These are phyloP conservation scores for Yarrowia sp. DNA, from an alignment of 805 yeast genomes.

Conservation along the genomic window DNA sequence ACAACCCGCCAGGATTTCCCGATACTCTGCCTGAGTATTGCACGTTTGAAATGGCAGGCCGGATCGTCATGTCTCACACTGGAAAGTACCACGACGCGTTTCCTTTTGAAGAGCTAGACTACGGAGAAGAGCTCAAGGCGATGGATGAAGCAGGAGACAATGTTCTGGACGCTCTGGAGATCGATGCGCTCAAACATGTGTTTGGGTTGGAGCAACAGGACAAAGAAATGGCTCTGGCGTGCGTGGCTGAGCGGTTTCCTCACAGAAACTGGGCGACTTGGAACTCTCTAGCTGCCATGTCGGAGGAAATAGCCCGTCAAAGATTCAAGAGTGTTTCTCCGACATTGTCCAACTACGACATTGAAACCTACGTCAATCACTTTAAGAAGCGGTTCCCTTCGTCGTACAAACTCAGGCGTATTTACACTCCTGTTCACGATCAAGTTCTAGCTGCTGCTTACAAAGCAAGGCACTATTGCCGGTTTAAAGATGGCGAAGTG, in stretches of 20 bases:
- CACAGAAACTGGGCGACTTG: not conserved
- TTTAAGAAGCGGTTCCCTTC: not conserved
- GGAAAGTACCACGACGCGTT: not conserved
- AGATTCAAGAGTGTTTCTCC: not conserved
- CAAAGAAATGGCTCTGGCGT: not conserved
- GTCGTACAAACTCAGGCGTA: not conserved
- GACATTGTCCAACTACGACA: no score
- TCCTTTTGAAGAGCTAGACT: not conserved
- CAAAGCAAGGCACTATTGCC: not conserved
- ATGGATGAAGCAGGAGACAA: constrained; percentile 1
- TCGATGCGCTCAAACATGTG: not conserved
- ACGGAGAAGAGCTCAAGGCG: not conserved
- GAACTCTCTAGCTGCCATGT: not conserved
- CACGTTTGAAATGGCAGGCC: constrained; percentile 7
- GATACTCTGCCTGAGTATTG: not conserved
- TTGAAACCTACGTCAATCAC: not conserved
- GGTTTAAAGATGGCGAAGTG: not conserved
- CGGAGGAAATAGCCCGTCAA: not conserved
- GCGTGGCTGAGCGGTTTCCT: not conserved
- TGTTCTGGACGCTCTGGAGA: constrained; percentile 1
- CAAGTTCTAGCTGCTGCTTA: not conserved
- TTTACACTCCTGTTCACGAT: not conserved
- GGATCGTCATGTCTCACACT: not conserved
- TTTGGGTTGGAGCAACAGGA: not conserved
- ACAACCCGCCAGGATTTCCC: not conserved